Evolutionary conservation across 768 basidiomycete genomes (phyloP), one percentile per base, ranked within the genome.

Genomic region (Cytidiella melzeri): DNA sequence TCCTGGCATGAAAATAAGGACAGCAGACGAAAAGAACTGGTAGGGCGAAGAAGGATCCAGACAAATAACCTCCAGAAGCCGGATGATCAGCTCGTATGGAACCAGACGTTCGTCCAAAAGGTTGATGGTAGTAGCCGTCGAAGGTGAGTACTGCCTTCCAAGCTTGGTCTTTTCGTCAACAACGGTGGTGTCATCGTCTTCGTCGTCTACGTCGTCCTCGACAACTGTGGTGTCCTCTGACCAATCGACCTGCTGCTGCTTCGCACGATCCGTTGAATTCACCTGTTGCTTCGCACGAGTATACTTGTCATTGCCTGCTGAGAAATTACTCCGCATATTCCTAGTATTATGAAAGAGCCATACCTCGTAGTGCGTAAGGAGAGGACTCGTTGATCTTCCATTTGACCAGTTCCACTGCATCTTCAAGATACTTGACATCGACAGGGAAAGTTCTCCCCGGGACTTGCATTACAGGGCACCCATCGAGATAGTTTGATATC

Each of bases 401-500:
- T 12, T 74, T 71, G 4, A 87, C 82, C 47, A 76, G 72, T 65
- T 97, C 85, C 34, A 97, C 76, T 1, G 90, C 92, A 64, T 98
- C 95, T 65, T 99, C 95, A 15, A 98, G 71, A 64, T 81, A 98
- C 39, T 76, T 73, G 18, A 86, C 73, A 45, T 88, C 82, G 4
- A 98, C 95, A 26, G 95, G 95, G 68, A 90, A 98, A 1, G 93
- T 97, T 15, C 95, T 80, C 3, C 95, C 96, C 15, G 94, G 94
- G 24, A 99, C 88, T 51, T 84, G 81, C 11, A 98, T 72, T 15
- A 83, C 79, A 0, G 92, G 91, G 56, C 86, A 86, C 41, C 80
- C 80, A n/a, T 84, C 89, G 62, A 98, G 96, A 64, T 85, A 97
- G 12, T 66, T 69, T 10, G 93, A 88, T 36, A 98, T 81, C 70